Evolutionary conservation across 2,329 filamentous ascomycete species (phyloP), one percentile per base, ranked within the genome.

Genomic region (Aspergillus ochraceoroseus): DNA sequence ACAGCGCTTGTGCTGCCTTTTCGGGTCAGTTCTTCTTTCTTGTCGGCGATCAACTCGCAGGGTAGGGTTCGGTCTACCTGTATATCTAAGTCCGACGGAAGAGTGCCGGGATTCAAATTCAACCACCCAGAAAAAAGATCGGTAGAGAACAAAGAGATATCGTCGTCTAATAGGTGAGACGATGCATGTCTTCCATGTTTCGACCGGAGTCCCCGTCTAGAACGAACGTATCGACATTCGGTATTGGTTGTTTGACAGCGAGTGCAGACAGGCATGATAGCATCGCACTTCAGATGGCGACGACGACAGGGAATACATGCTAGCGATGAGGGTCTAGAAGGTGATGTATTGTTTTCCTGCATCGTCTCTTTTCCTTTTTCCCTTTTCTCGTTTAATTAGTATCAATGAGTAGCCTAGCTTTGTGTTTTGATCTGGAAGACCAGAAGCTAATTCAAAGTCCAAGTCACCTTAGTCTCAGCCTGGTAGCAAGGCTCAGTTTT

Each of bases 161-260:
- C 39, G 2, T 49, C 45, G 6, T 49, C 44, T 8, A 47, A n/a
- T 4, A 32, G 29, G 8, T 35, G 35, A 9, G 44, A 20, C 9
- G 40, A 23, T 13, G 36, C 9, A 7, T 32, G 32, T 6, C 31
- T 22, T 11, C 17, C 15, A 12, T 43, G 39, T 4, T 39, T 47
- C 9, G 31, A 13, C 8, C 52, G 49, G 18, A 53, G 14, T 4
- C 70, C 70, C 44, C 70, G 62, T 37, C 68, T 58, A 7, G 70
- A 73, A 41, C 71, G 68, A 13, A 70, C 62, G 49, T 72, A 73
- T 41, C 64, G 67, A 42, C 70, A 73, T 23, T 67, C 60, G 32
- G 66, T 67, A 29, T 62, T 59, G 36, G 68, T 63, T 13, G 57
- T 52, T 25, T 54, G 51, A 50, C 69, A 71, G 17, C 68, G 65